Conservation (phyloP, 2,329 filamentous ascomycete species). For the Colletotrichum sp. region DNA sequence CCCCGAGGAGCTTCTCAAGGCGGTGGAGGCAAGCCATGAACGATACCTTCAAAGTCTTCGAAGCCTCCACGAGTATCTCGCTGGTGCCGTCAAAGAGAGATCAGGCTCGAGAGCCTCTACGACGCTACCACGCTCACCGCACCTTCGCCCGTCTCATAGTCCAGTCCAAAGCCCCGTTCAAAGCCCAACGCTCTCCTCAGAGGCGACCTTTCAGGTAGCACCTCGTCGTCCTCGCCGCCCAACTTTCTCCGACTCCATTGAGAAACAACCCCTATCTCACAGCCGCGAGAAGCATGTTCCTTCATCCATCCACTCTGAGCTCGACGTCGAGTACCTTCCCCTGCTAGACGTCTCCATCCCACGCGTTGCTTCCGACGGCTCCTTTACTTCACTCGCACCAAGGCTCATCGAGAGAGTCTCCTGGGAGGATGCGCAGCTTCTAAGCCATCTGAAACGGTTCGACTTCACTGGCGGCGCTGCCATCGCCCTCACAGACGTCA, state of each 20-base stretch:
- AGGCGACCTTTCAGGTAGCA: constrained; percentile 8
- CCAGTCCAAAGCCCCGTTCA: constrained; percentile 7
- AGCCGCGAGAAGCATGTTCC: constrained; percentile 22
- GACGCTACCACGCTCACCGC: constrained; percentile 47
- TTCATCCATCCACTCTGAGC: constrained; percentile 22
- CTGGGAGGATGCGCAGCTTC: constrained; percentile 43
- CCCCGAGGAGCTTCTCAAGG: constrained; percentile 37
- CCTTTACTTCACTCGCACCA: neutral
- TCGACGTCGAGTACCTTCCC: constrained; percentile 23
- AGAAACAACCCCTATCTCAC: constrained; percentile 14
- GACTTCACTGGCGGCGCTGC: constrained; percentile 46
- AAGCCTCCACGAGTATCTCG: constrained; percentile 32
- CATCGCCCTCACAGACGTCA: constrained; percentile 40
- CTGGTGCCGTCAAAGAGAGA: constrained; percentile 1
- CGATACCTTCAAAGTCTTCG: constrained; percentile 35
- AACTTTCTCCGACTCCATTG: constrained; percentile 28
- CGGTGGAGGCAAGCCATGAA: constrained; percentile 38
- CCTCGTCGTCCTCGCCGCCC: constrained; percentile 28
- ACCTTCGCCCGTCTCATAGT: constrained; percentile 44
- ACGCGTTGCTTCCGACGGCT: neutral
- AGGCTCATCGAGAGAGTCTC: constrained; percentile 11
- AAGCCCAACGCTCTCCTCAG: constrained; percentile 1
- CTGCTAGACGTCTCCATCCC: constrained; percentile 6
- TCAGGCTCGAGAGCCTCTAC: neutral
- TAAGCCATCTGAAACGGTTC: constrained; percentile 43